These are phyloP conservation scores for Naganishia liquefaciens DNA, from an alignment of 1,284 basidiomycete genomes.

Conservation along the genomic window DNA sequence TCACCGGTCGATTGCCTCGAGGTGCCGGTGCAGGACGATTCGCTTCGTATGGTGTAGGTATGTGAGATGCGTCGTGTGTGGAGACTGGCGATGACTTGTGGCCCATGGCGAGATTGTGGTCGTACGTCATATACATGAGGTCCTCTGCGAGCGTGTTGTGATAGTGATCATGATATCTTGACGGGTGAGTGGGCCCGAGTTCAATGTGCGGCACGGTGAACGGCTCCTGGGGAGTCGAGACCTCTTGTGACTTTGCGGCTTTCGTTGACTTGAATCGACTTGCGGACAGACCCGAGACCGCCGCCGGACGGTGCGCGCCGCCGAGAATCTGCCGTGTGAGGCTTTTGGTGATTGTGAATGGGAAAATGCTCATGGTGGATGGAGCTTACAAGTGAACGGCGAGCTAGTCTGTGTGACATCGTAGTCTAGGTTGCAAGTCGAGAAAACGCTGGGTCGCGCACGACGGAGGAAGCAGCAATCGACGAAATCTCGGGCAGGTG, in stretches of 20 bases:
- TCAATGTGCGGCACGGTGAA: conserved; percentile 45
- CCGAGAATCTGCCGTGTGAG: conserved; percentile 10
- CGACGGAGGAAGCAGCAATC: conserved; percentile 17
- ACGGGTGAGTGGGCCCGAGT: conserved; percentile 65
- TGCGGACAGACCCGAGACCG: conserved; percentile 11
- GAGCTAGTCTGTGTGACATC: background rate
- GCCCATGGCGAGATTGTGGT: conserved; percentile 60
- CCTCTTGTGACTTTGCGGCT: conserved; percentile 5
- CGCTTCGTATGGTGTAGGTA: conserved; percentile 48
- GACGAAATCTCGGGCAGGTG: conserved; percentile 18
- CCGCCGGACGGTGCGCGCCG: conserved; percentile 9
- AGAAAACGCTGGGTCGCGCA: background rate
- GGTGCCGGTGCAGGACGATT: conserved; percentile 51
- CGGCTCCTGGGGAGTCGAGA: conserved; percentile 10
- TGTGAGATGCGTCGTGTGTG: conserved; percentile 31
- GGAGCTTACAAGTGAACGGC: background rate
- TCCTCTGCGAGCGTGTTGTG: conserved; percentile 77
- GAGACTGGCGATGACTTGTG: conserved; percentile 34
- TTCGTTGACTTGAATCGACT: conserved; percentile 27
- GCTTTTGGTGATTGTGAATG: conserved; percentile 14
- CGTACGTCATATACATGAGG: conserved; percentile 93
- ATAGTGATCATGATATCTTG: conserved; percentile 83
- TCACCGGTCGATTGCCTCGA: conserved; percentile 48
- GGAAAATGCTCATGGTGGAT: conserved; percentile 22
- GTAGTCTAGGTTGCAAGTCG: conserved; percentile 1